phyloP scores from a whole-genome alignment of 805 yeast species.

The Saturnispora ahearnii region DNA sequence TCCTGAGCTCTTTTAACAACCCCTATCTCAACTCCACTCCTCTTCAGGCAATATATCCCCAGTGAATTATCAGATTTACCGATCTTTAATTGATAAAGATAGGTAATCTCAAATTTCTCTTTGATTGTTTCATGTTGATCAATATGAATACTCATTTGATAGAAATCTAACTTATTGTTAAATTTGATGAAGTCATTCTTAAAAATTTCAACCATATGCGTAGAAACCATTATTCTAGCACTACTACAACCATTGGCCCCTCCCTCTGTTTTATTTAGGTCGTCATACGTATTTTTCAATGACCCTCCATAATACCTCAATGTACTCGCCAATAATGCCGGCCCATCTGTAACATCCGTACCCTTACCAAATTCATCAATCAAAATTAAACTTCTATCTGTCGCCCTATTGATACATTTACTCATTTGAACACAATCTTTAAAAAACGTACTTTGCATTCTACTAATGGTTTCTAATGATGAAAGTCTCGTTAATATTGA shows the following conservation, averaged over 20 bases:
- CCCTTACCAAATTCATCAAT: constrained; percentile 51
- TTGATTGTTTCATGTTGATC: constrained; percentile 3
- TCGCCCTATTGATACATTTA: constrained; percentile 31
- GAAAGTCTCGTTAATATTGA: constrained; percentile 33
- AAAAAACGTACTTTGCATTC: constrained; percentile 40
- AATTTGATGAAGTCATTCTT: constrained; percentile 16
- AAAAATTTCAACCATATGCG: constrained; percentile 38
- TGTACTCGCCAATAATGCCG: constrained; percentile 34
- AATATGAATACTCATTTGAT: constrained; percentile 22
- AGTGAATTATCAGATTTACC: constrained; percentile 30
- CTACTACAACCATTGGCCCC: constrained; percentile 16
- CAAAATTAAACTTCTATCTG: constrained; percentile 34
- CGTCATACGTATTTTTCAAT: too few relatives aligned
- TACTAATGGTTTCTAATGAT: constrained; percentile 33
- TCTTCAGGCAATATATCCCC: constrained; percentile 35
- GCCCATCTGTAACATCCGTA: constrained; percentile 39
- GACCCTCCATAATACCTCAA: constrained; percentile 16
- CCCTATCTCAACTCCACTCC: constrained; percentile 14
- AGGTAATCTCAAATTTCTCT: constrained; percentile 19
- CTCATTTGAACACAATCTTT: constrained; percentile 34
- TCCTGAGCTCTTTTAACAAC: constrained; percentile 6
- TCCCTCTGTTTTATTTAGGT: too few relatives aligned
- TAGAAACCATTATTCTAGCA: constrained; percentile 27
- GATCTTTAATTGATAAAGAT: constrained; percentile 26
- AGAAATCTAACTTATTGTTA: constrained; percentile 13